phyloP scores from a whole-genome alignment of 202 grass and related monocot genomes.

The Zizania palustris region DNA sequence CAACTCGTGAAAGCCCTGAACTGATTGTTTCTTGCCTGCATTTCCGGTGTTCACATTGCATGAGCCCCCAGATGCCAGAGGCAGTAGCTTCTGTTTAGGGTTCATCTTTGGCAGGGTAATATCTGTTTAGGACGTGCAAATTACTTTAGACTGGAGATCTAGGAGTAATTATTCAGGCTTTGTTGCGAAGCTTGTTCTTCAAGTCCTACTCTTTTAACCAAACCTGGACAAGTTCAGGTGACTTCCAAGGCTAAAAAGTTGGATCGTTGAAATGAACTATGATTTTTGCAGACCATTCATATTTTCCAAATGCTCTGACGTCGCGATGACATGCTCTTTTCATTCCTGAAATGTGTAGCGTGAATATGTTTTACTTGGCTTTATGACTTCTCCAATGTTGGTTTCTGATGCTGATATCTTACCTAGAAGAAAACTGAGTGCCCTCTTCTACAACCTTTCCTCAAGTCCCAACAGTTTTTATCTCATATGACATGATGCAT shows the following conservation, averaged over 20 bases:
- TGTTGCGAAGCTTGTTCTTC: background rate
- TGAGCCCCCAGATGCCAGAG: background rate
- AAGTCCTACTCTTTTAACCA: slow-evolving; percentile 5
- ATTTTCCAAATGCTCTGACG: background rate
- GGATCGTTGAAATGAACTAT: background rate
- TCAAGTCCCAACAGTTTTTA: background rate
- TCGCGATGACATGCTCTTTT: background rate
- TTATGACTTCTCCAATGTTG: slow-evolving; percentile 36
- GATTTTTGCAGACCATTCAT: background rate
- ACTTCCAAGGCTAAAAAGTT: background rate
- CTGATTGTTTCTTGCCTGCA: background rate
- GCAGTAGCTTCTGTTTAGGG: background rate
- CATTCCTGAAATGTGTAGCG: background rate
- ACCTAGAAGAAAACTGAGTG: slow-evolving; percentile 12
- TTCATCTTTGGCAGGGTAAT: background rate
- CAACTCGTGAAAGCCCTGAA: background rate
- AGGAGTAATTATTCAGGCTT: background rate
- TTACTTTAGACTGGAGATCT: background rate
- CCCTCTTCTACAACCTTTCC: background rate
- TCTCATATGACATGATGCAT: background rate
- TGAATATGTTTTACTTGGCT: slow-evolving; percentile 17
- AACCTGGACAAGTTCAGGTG: background rate
- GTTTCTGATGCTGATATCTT: slow-evolving; percentile 34
- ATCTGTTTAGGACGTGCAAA: background rate
- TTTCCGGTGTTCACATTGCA: background rate